A percentile compares a stretch with the other conserved stretches of the same genome.
phyloP scores from a whole-genome alignment of 2,329 filamentous ascomycete species.

The Neonectria ditissima region DNA sequence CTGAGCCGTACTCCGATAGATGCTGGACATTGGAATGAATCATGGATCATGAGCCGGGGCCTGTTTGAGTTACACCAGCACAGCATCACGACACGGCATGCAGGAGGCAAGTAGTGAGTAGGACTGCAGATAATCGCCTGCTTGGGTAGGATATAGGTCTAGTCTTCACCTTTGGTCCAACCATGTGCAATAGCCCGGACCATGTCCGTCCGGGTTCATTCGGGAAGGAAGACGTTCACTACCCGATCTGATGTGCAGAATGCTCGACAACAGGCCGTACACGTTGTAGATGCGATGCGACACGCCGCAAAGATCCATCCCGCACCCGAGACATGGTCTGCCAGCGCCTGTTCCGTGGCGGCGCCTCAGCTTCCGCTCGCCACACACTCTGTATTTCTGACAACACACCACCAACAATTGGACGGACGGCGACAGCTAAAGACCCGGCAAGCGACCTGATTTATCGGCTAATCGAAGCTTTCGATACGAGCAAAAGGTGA shows the following conservation, averaged over 20 bases:
- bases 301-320: not conserved
- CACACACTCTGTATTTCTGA: not conserved
- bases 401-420: not conserved
- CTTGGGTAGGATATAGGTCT: not conserved
- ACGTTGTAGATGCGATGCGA: not conserved
- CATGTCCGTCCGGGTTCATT: not conserved
- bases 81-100: too few species aligned
- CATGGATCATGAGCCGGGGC: not conserved
- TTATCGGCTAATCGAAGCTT: not conserved
- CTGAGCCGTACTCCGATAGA: not conserved
- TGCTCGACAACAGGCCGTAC: not conserved
- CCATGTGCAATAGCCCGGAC: not conserved
- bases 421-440: too few species aligned
- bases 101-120: not conserved
- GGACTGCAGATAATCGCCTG: too few species aligned
- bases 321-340: not conserved
- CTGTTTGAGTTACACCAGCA: not conserved
- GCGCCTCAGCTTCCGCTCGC: not conserved
- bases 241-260: not conserved
- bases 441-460: not conserved
- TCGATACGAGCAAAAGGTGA: not conserved
- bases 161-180: not conserved
- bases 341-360: not conserved
- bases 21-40: not conserved
- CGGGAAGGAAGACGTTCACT: not conserved